A percentile compares a stretch with the other conserved stretches of the same genome.
These are phyloP conservation scores for Rhynchosporium graminicola DNA, from an alignment of 2,329 filamentous ascomycete species.

Conservation along the genomic window DNA sequence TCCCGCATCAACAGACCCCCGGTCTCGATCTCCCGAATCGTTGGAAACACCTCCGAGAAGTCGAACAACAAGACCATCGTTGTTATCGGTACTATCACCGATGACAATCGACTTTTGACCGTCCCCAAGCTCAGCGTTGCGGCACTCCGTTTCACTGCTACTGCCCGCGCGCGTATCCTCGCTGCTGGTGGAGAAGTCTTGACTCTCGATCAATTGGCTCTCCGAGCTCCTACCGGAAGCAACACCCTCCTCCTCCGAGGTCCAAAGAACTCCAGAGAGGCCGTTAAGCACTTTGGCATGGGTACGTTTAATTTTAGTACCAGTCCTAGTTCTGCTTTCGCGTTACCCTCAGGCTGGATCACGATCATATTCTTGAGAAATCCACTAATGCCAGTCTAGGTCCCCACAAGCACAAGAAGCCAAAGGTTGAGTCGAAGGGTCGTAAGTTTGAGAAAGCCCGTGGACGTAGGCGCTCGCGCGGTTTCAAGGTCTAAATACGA, in stretches of 20 bases:
- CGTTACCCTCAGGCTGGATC: no score
- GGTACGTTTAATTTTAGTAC: constrained; percentile 47
- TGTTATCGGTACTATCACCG: constrained; percentile 91
- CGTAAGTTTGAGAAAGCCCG: constrained; percentile 99
- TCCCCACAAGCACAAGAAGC: constrained; percentile 64
- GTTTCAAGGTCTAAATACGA: constrained; percentile 96
- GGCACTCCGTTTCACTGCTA: constrained; percentile 94
- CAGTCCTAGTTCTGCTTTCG: not conserved
- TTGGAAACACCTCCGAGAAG: constrained; percentile 64
- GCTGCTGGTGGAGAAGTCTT: constrained; percentile 93
- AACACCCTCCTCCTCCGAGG: constrained; percentile 97
- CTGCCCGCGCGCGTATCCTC: constrained; percentile 88
- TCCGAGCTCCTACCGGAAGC: constrained; percentile 90
- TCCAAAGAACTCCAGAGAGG: constrained; percentile 97
- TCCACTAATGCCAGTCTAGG: constrained; percentile 6
- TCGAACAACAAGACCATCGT: constrained; percentile 84
- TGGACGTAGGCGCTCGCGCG: constrained; percentile 96
- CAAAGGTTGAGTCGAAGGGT: constrained; percentile 96
- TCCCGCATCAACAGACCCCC: constrained; percentile 97
- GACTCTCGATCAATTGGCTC: constrained; percentile 95
- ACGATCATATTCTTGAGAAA: not conserved
- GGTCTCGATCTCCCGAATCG: constrained; percentile 91
- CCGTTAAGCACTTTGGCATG: constrained; percentile 98
- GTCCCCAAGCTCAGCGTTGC: constrained; percentile 92
- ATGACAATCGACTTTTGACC: constrained; percentile 91